Base-by-base conservation (phyloP, 2,329 filamentous ascomycete genomes). In the Aspergillus proliferans region DNA sequence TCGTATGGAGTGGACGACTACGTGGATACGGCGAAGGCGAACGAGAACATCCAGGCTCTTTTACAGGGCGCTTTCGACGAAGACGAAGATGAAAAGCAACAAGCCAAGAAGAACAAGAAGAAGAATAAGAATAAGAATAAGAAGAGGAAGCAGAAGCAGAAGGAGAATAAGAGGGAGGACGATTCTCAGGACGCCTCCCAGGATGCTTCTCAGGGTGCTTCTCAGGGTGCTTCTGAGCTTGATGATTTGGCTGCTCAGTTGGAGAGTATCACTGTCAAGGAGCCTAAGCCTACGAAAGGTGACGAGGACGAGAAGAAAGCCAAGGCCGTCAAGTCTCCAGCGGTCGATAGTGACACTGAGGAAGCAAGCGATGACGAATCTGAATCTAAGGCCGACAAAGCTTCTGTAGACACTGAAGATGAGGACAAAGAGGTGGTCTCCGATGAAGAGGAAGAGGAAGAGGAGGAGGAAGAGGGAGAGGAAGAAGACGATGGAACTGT, bases 401-500 rank as follows among this genome's bases (percentile, higher is more conserved):
- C 59, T 1, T 58, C 68, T 8, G 56, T 54, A 2, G 47, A 51
- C 3, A 48, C 56, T 3, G 44, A 65, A 49, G 51, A 64, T 51
- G 62, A 67, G 0, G 63, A 71, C 5, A 59, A 68, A 6, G 57
- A 55, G 3, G 47, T 50, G 4, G 49, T 56, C 7, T 50, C 50
- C 3, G 44, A 65, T 48, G 51, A 64, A 52, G 56, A 67, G 46
- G 47, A 75, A 5, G 67, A 70, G 12, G 68, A 65, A 4, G 62
- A 67, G 1, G 63, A 71, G 9, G 58, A 59, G 1, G 56, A 76
- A 2, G 72, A 77, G 4, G 74, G 80, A 6, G 73, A 79, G 21
- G 72, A 78, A 5, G 72, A 79, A 47, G 76, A 80, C 40, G 84
- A 85, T 63, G 84, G 78, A 45, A 80, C 73, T 52, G 76, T 96